A percentile compares a stretch with the other conserved stretches of the same genome.
Conservation (phyloP, 805 yeast genomes). For the Saccharomycopsis amapae region DNA sequence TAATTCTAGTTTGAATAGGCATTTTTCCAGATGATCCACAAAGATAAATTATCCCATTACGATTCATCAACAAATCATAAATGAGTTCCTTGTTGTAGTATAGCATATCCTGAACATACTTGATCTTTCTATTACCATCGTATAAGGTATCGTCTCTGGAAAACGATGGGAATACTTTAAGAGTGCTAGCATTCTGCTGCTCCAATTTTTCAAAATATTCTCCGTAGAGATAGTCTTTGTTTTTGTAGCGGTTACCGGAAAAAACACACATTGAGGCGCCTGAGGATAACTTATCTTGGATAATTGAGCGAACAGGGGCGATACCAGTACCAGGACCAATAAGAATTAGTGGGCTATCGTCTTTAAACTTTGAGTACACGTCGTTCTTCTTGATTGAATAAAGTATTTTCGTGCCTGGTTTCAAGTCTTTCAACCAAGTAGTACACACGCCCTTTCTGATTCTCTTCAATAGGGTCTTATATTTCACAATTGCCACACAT, state of each 20-base stretch:
- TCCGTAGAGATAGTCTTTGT: constrained; percentile 63
- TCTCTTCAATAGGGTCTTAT: constrained; percentile 66
- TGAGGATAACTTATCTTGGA: constrained; percentile 31
- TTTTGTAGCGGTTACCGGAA: constrained; percentile 63
- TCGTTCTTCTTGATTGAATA: constrained; percentile 7
- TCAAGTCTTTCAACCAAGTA: constrained; percentile 7
- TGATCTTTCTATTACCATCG: constrained; percentile 29
- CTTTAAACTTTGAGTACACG: not conserved
- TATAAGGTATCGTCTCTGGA: constrained; percentile 35
- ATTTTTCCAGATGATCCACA: constrained; percentile 94
- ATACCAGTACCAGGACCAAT: constrained; percentile 94
- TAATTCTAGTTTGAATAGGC: constrained; percentile 86
- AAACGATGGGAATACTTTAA: constrained; percentile 39
- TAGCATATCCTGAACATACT: constrained; percentile 75
- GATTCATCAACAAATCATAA: constrained; percentile 40
- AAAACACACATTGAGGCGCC: constrained; percentile 46
- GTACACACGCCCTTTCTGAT: constrained; percentile 16
- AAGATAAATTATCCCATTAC: constrained; percentile 60
- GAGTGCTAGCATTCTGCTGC: constrained; percentile 25
- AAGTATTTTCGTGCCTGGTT: constrained; percentile 25
- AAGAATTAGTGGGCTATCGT: constrained; percentile 50
- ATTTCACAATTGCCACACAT: constrained; percentile 79
- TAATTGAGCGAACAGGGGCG: constrained; percentile 80
- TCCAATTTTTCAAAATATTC: constrained; percentile 41
- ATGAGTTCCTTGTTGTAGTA: constrained; percentile 44